phyloP scores from a whole-genome alignment of 2,329 filamentous ascomycete species.

The Fonsecaea pugnacius region DNA sequence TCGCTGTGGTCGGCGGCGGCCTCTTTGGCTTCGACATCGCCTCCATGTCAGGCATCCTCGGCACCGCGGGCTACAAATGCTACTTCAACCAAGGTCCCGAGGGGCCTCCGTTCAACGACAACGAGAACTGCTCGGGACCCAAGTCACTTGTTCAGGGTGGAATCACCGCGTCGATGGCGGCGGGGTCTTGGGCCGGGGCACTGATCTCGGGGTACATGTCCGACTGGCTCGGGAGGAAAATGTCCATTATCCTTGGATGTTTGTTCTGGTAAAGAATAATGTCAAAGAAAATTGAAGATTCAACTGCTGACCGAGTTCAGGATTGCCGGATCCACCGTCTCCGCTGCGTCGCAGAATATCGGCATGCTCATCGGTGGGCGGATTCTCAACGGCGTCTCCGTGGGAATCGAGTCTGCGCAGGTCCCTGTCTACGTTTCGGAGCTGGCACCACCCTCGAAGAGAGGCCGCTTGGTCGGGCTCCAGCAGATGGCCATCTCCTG shows the following conservation, averaged over 20 bases:
- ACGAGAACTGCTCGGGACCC: constrained; percentile 47
- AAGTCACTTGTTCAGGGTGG: constrained; percentile 39
- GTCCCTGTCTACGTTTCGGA: constrained; percentile 71
- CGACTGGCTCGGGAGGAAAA: constrained; percentile 64
- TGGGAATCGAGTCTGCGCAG: constrained; percentile 73
- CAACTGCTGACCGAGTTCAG: too few relatives aligned
- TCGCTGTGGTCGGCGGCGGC: constrained; percentile 60
- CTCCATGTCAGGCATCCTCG: constrained; percentile 56
- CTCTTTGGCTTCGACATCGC: constrained; percentile 65
- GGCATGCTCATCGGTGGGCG: too few relatives aligned
- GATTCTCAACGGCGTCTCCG: constrained; percentile 68
- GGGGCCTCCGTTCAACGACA: constrained; percentile 31
- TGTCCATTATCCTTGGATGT: too few relatives aligned
- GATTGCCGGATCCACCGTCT: too few relatives aligned
- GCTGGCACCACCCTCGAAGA: constrained; percentile 48
- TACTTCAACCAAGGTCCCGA: constrained; percentile 49
- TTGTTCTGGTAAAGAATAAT: too few relatives aligned
- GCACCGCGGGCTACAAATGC: constrained; percentile 56
- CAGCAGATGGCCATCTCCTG: constrained; percentile 46
- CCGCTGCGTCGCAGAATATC: too few relatives aligned
- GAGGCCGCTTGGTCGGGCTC: constrained; percentile 45
- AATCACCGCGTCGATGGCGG: constrained; percentile 46
- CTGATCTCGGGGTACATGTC: constrained; percentile 58
- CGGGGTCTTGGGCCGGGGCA: constrained; percentile 49
- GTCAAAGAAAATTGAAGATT: too few relatives aligned